Evolutionary conservation across 139 green algal species (phyloP).

Genomic region (Chlorella sp.): DNA sequence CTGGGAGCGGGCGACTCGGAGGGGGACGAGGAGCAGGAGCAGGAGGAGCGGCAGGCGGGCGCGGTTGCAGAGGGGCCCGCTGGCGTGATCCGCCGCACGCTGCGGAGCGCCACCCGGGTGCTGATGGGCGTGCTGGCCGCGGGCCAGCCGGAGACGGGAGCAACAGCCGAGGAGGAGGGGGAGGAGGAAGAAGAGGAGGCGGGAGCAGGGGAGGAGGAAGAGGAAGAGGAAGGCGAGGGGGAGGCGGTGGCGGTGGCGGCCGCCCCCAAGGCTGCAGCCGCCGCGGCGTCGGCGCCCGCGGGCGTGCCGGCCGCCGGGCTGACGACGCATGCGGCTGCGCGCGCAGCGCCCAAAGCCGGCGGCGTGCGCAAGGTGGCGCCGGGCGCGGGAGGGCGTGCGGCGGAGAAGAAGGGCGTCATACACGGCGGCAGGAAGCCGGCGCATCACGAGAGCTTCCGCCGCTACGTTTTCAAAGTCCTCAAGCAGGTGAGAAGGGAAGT

Average conservation of each 20-base stretch:
- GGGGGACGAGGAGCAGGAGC: background rate
- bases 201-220: background rate
- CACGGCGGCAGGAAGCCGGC: background rate
- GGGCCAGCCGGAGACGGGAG: too few species aligned
- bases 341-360: too few species aligned
- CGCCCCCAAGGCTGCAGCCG: background rate
- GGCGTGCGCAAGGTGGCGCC: background rate
- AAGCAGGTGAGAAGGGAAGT: background rate
- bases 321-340: background rate
- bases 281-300: too few species aligned
- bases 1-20: background rate
- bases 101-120: too few species aligned
- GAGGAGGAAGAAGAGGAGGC: background rate
- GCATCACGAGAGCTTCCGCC: slow-evolving; percentile 48
- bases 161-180: slow-evolving; percentile 9
- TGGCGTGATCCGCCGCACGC: too few species aligned
- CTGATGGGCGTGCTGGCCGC: too few species aligned
- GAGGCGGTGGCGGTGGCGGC: background rate
- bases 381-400: background rate
- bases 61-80: too few species aligned
- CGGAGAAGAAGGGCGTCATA: background rate
- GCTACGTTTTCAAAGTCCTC: slow-evolving; percentile 42
- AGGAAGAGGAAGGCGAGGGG: background rate
- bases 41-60: too few species aligned
- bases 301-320: background rate